Evolutionary conservation across 352 stramenopile genomes (phyloP).

Genomic region (Pythium sukuiense): DNA sequence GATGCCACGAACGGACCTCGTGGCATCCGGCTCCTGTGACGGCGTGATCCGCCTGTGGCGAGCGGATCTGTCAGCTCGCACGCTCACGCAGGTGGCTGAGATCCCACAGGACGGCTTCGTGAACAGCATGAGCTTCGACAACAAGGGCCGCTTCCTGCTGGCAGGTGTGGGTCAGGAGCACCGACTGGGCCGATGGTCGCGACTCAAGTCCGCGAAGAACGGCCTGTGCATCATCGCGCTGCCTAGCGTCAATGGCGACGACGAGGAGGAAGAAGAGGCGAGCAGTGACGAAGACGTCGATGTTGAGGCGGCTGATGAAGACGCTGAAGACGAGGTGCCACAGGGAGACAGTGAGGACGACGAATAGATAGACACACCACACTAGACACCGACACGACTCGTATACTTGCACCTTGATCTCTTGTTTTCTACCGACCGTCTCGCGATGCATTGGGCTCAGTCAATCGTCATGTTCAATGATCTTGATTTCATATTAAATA

Average conservation of each 20-base stretch:
- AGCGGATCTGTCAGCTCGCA: conserved; percentile 71
- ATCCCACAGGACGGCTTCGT: conserved; percentile 78
- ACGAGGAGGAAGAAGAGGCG: conserved; percentile 19
- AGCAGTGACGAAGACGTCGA: conserved; percentile 23
- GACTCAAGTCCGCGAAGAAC: conserved; percentile 87
- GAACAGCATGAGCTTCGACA: conserved; percentile 73
- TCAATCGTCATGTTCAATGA: neutral
- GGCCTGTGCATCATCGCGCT: conserved; percentile 89
- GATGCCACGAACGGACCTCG: conserved; percentile 88
- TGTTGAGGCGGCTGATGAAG: conserved; percentile 30
- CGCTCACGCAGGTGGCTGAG: conserved; percentile 61
- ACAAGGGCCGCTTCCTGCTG: conserved; percentile 87
- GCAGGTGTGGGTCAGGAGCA: conserved; percentile 92
- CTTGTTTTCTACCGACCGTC: neutral
- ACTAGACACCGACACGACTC: neutral
- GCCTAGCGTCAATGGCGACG: conserved; percentile 51
- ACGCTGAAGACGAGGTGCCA: conserved; percentile 4
- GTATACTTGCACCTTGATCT: conserved; percentile 2
- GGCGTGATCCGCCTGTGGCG: conserved; percentile 92
- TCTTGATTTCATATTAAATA: conserved; percentile 11
- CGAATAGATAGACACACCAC: conserved; percentile 27
- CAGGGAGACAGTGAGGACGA: conserved; percentile 24
- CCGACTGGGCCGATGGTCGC: conserved; percentile 91
- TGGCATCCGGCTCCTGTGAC: conserved; percentile 90
- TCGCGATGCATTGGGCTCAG: neutral